Evolutionary conservation across 2,329 filamentous ascomycete species (phyloP), one percentile per base, ranked within the genome.

Genomic region (Aspergillus texensis): DNA sequence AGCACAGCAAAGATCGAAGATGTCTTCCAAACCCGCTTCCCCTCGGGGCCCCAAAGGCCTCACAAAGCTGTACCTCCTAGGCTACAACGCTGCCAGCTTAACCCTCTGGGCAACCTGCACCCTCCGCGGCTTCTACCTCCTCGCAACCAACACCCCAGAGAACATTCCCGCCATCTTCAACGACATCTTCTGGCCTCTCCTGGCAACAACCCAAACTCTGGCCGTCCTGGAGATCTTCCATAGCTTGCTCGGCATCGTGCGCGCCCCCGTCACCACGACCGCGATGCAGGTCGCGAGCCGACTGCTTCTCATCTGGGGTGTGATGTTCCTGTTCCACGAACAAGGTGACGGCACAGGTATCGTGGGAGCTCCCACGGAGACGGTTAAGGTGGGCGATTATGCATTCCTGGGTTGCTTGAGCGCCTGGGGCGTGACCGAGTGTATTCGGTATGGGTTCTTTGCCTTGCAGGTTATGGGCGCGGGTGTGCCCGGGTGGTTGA

Each of bases 361-460:
- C 55, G 69, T 77, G 39, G 75, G 72, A 45, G 71, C 65, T 19
- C 46, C 28, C 14, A 16, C 26, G 3, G 65, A 48, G 1, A 68
- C 58, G 6, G 66, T 70, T 2, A 70, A 76, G 62, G 21, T 74
- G 3, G 77, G 76, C n/a, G 78, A 80, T 66, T 79, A 72, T 62
- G 80, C 75, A 5, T 81, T 82, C 64, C 65, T 81, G n/a, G 79
- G 80, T 1, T 81, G 80, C 65, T 85, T 98, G 63, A 74, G 90
- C 61, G 94, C 95, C 36, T 98, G 95, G 94, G 90, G 88, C 67
- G 78, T 92, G 63, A 97, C 95, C 65, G 95, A 99, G 81, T 91
- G 97, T 59, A 90, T 97, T 72, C 90, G 95, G 60, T 99, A 99
- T 85, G 86, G 88, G 55, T 99, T 92, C 84, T 98, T 98, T 77